These are phyloP conservation scores for Metschnikowia matae DNA, from an alignment of 805 yeast species.

Conservation along the genomic window DNA sequence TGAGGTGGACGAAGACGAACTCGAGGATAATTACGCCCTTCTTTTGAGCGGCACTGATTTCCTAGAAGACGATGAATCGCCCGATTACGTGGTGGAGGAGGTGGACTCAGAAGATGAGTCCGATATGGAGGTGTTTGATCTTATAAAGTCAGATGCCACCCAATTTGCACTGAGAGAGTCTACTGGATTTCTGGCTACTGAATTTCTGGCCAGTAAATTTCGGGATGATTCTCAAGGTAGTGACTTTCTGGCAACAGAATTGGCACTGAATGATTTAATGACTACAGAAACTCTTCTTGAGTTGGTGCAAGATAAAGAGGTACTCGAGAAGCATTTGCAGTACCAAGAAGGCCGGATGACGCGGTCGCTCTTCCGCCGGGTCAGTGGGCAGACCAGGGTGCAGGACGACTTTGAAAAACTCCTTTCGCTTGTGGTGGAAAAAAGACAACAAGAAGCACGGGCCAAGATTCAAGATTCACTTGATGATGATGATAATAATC, in stretches of 20 bases:
- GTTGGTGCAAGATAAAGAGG: constrained; percentile 15
- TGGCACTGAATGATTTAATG: constrained; percentile 10
- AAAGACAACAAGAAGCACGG: constrained; percentile 4
- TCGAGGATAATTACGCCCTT: neutral
- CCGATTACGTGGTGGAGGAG: constrained; percentile 8
- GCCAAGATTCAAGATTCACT: neutral
- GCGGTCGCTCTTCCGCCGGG: constrained; percentile 25
- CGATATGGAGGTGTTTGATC: constrained; percentile 7
- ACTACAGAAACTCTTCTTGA: constrained; percentile 13
- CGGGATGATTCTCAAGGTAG: too few species aligned
- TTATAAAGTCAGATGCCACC: neutral
- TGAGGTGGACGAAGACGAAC: neutral
- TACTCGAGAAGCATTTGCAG: constrained; percentile 28
- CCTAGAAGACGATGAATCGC: constrained; percentile 11
- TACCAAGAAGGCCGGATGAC: constrained; percentile 27
- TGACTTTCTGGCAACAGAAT: too few species aligned
- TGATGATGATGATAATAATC: constrained; percentile 21
- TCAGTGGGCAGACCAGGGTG: neutral
- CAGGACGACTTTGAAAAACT: constrained; percentile 15
- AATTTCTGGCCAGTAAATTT: too few species aligned
- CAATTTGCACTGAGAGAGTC: too few species aligned
- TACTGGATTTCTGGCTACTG: neutral
- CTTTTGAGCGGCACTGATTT: neutral
- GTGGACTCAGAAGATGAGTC: constrained; percentile 6
- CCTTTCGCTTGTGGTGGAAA: constrained; percentile 20